phyloP scores from a whole-genome alignment of 2,329 filamentous ascomycete genomes.

The Trichoderma cornu-damae region DNA sequence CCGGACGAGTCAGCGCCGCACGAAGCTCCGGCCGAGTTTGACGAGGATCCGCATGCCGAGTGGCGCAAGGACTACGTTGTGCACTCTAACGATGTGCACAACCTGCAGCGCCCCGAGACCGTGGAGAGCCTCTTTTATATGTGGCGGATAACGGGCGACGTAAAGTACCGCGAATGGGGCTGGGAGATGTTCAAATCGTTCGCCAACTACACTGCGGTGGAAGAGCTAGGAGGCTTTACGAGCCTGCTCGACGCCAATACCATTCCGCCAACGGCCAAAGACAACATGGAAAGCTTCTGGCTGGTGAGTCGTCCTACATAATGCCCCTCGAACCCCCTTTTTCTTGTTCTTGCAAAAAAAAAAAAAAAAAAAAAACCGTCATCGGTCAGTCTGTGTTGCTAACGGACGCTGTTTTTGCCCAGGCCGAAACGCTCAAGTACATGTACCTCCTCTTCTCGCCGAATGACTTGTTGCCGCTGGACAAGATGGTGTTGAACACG shows the following conservation, averaged over 20 bases:
- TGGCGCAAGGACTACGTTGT: constrained; percentile 79
- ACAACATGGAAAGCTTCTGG: constrained; percentile 99
- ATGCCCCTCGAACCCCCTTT: background rate
- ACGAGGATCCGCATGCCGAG: constrained; percentile 47
- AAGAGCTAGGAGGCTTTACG: constrained; percentile 74
- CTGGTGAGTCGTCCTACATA: constrained; percentile 57
- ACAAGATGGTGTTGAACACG: constrained; percentile 89
- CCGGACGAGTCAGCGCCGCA: constrained; percentile 49
- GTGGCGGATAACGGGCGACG: constrained; percentile 94
- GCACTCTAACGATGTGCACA: constrained; percentile 79
- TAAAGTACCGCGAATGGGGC: constrained; percentile 88
- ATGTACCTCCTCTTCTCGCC: constrained; percentile 92
- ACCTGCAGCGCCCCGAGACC: constrained; percentile 91
- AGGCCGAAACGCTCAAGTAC: constrained; percentile 97
- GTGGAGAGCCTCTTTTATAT: constrained; percentile 97
- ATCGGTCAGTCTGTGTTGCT: background rate
- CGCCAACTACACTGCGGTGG: constrained; percentile 74
- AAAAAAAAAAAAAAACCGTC: too few relatives aligned
- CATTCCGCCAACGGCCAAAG: constrained; percentile 63
- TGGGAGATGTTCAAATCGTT: constrained; percentile 98
- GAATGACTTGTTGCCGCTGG: constrained; percentile 73
- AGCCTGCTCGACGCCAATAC: constrained; percentile 69
- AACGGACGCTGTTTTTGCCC: background rate
- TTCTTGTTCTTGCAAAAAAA: background rate
- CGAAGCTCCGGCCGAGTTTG: constrained; percentile 46